These are phyloP conservation scores for Microthyrium microscopicum DNA, from an alignment of 2,329 filamentous ascomycete species.

Conservation along the genomic window DNA sequence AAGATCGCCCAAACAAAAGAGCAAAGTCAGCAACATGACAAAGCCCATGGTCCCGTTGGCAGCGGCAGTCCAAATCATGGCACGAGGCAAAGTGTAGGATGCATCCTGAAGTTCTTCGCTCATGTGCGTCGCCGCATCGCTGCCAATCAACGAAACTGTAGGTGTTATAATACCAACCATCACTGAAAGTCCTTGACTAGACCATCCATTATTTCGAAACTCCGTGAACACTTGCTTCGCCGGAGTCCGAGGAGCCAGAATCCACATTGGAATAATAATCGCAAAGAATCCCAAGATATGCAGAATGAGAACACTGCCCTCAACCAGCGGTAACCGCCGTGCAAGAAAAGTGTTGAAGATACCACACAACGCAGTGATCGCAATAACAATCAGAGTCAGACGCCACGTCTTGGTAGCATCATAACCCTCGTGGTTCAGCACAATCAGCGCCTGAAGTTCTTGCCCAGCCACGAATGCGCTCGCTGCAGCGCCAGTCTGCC, in stretches of 20 bases:
- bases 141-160: conserved; percentile 21
- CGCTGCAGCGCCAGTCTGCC: conserved; percentile 8
- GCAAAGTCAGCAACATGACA: conserved; percentile 15
- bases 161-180: conserved; percentile 26
- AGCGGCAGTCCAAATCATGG: conserved; percentile 15
- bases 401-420: conserved; percentile 30
- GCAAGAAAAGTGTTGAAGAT: conserved; percentile 28
- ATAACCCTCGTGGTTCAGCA: conserved; percentile 19
- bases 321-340: conserved; percentile 28
- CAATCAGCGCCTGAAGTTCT: conserved; percentile 20
- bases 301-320: conserved; percentile 31
- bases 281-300: conserved; percentile 37
- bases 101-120: conserved; percentile 17
- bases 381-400: conserved; percentile 31
- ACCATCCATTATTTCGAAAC: conserved; percentile 33
- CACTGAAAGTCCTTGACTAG: conserved; percentile 26
- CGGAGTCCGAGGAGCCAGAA: conserved; percentile 24
- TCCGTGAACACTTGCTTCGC: conserved; percentile 28
- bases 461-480: conserved; percentile 11
- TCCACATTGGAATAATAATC: conserved; percentile 30
- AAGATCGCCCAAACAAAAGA: conserved; percentile 14
- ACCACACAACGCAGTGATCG: conserved; percentile 22
- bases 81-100: conserved; percentile 14
- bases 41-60: conserved; percentile 17
- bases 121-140: conserved; percentile 23